These are phyloP conservation scores for Babesia bovis DNA, from an alignment of 169 alveolate species.

Conservation along the genomic window DNA sequence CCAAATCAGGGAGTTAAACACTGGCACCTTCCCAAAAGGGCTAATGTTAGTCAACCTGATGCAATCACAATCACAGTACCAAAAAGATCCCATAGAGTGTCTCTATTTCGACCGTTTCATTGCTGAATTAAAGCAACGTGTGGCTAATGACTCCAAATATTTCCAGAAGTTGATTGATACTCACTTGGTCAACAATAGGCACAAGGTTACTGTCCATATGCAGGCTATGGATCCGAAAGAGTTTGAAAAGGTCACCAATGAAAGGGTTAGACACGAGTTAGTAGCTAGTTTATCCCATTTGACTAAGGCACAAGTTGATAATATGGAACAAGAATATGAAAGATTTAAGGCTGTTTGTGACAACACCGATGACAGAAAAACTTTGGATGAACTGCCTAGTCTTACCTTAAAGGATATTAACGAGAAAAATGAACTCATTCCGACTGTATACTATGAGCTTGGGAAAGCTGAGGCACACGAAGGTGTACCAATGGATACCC, in stretches of 20 bases:
- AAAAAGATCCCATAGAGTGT: slow-evolving; percentile 47
- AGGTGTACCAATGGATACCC: slow-evolving; percentile 9
- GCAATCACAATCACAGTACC: slow-evolving; percentile 53
- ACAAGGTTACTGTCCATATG: slow-evolving; percentile 68
- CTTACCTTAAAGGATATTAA: slow-evolving; percentile 68
- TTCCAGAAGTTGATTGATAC: slow-evolving; percentile 62
- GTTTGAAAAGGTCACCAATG: slow-evolving; percentile 62
- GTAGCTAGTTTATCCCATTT: slow-evolving; percentile 53
- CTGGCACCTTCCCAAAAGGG: slow-evolving; percentile 62
- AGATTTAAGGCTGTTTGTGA: slow-evolving; percentile 59
- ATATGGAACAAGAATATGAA: slow-evolving; percentile 62
- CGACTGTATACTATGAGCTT: slow-evolving; percentile 61
- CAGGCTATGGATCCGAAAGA: slow-evolving; percentile 65
- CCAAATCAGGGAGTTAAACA: slow-evolving; percentile 67
- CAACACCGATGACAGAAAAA: slow-evolving; percentile 60
- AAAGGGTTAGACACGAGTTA: slow-evolving; percentile 39
- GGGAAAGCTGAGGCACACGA: slow-evolving; percentile 15
- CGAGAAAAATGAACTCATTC: slow-evolving; percentile 67
- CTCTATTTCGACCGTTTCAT: slow-evolving; percentile 45
- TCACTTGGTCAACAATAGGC: slow-evolving; percentile 67
- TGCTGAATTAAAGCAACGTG: slow-evolving; percentile 13
- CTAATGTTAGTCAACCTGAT: slow-evolving; percentile 41
- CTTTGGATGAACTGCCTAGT: slow-evolving; percentile 65
- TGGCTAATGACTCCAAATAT: slow-evolving; percentile 41
- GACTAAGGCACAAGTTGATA: slow-evolving; percentile 66